Evolutionary conservation across 345 rosid species (phyloP).

Genomic region (Eucalyptus fibrosa): DNA sequence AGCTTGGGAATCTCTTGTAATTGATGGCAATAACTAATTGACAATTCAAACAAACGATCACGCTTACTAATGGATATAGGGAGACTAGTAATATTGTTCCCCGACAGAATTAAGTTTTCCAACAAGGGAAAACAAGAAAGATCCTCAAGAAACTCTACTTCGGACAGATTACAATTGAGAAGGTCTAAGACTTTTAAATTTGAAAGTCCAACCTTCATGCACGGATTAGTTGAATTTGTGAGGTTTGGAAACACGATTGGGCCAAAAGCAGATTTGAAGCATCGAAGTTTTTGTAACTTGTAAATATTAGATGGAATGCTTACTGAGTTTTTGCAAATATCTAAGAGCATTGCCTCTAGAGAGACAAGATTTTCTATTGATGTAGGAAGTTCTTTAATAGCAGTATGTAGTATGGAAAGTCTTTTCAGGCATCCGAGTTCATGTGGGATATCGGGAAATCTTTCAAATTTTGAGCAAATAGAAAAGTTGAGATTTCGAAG

Average conservation of each 20-base stretch:
- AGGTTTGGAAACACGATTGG: not conserved
- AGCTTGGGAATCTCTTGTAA: no score
- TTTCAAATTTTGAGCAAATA: not conserved
- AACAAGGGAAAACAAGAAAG: no score
- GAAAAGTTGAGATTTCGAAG: fast-evolving
- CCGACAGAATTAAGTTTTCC: no score
- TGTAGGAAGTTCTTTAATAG: not conserved
- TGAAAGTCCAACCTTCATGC: not conserved
- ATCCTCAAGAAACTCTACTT: no score
- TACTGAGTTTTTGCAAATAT: not conserved
- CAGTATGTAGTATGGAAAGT: not conserved
- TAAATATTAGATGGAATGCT: not conserved
- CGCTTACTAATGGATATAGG: no score
- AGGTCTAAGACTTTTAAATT: not conserved
- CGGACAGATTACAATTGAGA: no score
- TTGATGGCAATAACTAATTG: no score
- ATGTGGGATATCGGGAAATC: not conserved
- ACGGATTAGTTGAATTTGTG: fast-evolving
- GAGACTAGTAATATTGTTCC: no score
- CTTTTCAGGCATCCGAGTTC: fast-evolving
- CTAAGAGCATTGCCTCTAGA: fast-evolving
- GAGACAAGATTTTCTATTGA: not conserved
- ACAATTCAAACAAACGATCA: no score
- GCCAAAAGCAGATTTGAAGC: fast-evolving
- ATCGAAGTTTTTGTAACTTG: fast-evolving